Conservation (phyloP, 345 rosid genomes). For the Tarenaya hassleriana region DNA sequence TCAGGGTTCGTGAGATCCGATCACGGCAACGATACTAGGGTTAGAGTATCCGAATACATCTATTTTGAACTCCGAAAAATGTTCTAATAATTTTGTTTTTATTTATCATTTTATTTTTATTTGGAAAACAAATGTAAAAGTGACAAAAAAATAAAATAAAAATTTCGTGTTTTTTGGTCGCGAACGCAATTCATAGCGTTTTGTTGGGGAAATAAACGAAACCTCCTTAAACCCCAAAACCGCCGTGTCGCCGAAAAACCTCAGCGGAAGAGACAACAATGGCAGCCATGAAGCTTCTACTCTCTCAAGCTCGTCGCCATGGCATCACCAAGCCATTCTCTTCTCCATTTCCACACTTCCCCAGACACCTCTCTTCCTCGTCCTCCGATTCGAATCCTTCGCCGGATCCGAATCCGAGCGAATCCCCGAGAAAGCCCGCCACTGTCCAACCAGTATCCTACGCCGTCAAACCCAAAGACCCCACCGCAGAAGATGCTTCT, state of each 20-base stretch:
- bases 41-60: too few species aligned
- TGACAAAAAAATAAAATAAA: too few species aligned
- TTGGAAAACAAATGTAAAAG: too few species aligned
- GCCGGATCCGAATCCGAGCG: conserved; percentile 12
- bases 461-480: conserved; percentile 47
- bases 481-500: conserved; percentile 10
- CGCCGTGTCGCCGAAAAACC: conserved; percentile 19
- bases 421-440: conserved; percentile 12
- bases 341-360: conserved; percentile 27
- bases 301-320: conserved; percentile 50
- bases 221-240: conserved; percentile 13
- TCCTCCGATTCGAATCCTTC: conserved; percentile 16
- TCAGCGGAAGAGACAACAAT: conserved; percentile 26
- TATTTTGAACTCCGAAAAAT: too few species aligned
- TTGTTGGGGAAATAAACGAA: too few species aligned
- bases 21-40: too few species aligned
- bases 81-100: too few species aligned
- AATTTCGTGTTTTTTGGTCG: too few species aligned
- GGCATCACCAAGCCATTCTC: conserved; percentile 28
- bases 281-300: conserved; percentile 47
- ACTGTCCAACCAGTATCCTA: conserved; percentile 59
- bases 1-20: too few species aligned
- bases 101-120: too few species aligned
- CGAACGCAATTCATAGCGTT: too few species aligned
- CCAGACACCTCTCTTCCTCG: conserved; percentile 36